Percentiles rank a stretch among this genome's conserved stretches.
Evolutionary conservation across 73 alveolate genomes (phyloP).

Genomic region (Paramecium sonneborni): DNA sequence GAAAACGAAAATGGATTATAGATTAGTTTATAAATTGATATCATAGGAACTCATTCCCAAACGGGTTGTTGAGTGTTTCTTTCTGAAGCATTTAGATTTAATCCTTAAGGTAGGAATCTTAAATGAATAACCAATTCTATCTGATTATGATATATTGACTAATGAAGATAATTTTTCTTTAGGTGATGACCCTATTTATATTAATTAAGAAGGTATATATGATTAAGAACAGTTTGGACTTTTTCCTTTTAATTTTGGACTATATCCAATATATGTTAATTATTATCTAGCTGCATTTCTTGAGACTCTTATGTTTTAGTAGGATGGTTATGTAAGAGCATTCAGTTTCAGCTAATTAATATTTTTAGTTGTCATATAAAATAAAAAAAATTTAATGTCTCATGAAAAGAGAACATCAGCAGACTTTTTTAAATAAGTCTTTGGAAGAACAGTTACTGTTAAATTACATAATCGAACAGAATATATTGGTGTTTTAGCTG

Average conservation of each 20-base stretch:
- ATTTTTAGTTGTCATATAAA: conserved; percentile 13
- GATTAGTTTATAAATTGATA: neutral
- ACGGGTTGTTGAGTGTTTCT: neutral
- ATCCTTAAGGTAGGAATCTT: conserved; percentile 16
- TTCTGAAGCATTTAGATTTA: neutral
- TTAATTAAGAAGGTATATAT: neutral
- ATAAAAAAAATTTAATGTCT: neutral
- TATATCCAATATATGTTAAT: neutral
- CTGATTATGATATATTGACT: neutral
- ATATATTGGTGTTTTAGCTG: conserved; percentile 66
- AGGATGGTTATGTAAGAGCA: neutral
- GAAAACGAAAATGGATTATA: neutral
- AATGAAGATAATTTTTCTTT: conserved; percentile 13
- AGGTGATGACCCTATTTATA: neutral
- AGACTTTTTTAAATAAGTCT: conserved; percentile 58
- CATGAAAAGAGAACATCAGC: conserved; percentile 51
- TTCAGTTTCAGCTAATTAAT: conserved; percentile 37
- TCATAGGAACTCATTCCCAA: conserved; percentile 20
- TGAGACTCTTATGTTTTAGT: neutral
- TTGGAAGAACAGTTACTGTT: conserved; percentile 63
- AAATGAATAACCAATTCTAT: neutral
- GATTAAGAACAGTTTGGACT: neutral
- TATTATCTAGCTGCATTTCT: neutral
- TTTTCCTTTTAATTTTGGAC: conserved; percentile 1
- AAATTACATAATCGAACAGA: conserved; percentile 65